Evolutionary conservation across 306 rosid species (phyloP), one percentile per base, ranked within the genome.

Genomic region (Cucumis hystrix): DNA sequence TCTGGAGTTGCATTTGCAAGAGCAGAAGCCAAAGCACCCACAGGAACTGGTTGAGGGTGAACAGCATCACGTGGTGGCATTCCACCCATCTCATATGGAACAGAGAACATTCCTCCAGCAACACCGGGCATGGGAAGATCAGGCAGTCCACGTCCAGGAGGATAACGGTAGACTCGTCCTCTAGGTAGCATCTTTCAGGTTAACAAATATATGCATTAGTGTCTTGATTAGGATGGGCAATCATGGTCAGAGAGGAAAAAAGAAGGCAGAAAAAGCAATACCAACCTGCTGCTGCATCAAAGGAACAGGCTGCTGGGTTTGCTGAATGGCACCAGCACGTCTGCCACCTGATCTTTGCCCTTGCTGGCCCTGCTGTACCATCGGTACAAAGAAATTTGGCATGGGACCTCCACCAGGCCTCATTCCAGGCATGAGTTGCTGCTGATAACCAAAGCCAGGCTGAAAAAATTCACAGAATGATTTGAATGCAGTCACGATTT

Each of bases 401-500:
- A 92, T 92, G n/a, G 96, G 96, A 45, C 87, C 96, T 75, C 91
- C 97, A 66, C 97, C 98, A 56, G 98, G 98, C 85, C 98, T 95
- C 93, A 95, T 95, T 37, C 98, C 97, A 28, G 98, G 98, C 56
- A 95, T 91, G 80, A 95, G 97, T 77, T 95, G 98, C 84, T 95
- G 98, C 74, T 95, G 98, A 87, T 92, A 95, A 67, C 98, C 98
- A 79, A 92, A 95, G 69, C 97, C 98, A 82, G 97, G 90, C 98
- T 95, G 88, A 83, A 83, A 77, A 45, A 78, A 23, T 17, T 21
- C 37, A 55, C 20, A 55, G 8, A 30, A 52, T 17, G 77, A 33
- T 73, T 51, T 30, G 77, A 79, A 68, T 51, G 56, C 59, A 54
- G 79, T 37, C 25, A n/a, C 63, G 0, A 39, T 39, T 39, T 39